Evolutionary conservation across 441 rosid genomes (phyloP).

Genomic region (Populus hybrid): DNA sequence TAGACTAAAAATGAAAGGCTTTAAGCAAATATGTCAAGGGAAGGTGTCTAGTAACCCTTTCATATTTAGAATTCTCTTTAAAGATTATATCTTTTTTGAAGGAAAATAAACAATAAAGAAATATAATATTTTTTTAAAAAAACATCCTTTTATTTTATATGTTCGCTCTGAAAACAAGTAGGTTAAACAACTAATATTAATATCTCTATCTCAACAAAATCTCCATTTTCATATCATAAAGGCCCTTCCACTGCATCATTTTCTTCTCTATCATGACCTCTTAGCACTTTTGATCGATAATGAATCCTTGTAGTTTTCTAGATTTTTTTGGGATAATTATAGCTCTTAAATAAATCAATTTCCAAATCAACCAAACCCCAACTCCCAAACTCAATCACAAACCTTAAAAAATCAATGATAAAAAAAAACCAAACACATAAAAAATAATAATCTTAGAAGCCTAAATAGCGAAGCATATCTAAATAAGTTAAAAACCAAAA

Average conservation of each 20-base stretch:
- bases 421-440: no score
- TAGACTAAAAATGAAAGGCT: slow-evolving; percentile 31
- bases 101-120: not conserved
- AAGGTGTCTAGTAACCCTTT: slow-evolving; percentile 34
- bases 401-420: no score
- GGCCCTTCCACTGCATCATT: not conserved
- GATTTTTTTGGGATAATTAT: not conserved
- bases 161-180: no score
- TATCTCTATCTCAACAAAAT: not conserved
- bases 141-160: no score
- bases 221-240: not conserved
- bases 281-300: not conserved
- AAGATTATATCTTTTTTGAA: not conserved
- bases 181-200: not conserved
- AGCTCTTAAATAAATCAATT: no score
- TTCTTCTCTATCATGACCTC: not conserved
- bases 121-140: no score
- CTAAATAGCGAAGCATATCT: not conserved
- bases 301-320: not conserved
- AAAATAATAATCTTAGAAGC: not conserved
- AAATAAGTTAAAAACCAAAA: no score
- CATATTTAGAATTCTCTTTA: slow-evolving; percentile 14
- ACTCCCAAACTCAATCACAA: not conserved
- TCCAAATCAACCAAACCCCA: not conserved
- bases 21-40: slow-evolving; percentile 29